Evolutionary conservation across 1,284 basidiomycete genomes (phyloP).

Genomic region (Meira miltonrushii): DNA sequence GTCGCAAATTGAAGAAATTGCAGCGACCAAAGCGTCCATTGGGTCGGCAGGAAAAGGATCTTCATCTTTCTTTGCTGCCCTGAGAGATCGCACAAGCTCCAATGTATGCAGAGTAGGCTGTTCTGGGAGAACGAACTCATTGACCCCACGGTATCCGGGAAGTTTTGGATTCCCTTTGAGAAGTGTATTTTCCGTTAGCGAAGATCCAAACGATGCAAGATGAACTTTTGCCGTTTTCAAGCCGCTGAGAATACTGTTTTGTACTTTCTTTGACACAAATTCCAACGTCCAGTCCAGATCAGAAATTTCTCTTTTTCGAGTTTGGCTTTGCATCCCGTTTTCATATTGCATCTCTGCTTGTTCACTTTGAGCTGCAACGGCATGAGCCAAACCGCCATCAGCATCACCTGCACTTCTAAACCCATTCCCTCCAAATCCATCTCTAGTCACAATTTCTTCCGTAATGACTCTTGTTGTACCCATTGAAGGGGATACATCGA

Average conservation of each 20-base stretch:
- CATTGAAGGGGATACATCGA: slow-evolving; percentile 85
- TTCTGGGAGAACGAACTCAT: slow-evolving; percentile 70
- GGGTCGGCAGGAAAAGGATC: slow-evolving; percentile 52
- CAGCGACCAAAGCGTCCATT: slow-evolving; percentile 79
- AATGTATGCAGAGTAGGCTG: slow-evolving; percentile 72
- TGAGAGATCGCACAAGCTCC: slow-evolving; percentile 63
- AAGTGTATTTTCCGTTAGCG: slow-evolving; percentile 73
- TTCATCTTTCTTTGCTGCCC: slow-evolving; percentile 23
- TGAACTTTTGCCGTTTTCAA: slow-evolving; percentile 88
- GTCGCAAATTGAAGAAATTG: slow-evolving; percentile 62
- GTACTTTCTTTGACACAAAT: slow-evolving; percentile 78
- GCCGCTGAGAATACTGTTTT: slow-evolving; percentile 82
- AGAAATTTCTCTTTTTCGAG: slow-evolving; percentile 42
- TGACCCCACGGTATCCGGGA: slow-evolving; percentile 70
- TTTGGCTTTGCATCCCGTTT: slow-evolving; percentile 59
- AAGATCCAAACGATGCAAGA: slow-evolving; percentile 69
- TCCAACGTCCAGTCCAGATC: slow-evolving; percentile 76
- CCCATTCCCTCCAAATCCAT: slow-evolving; percentile 14
- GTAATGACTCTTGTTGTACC: slow-evolving; percentile 55
- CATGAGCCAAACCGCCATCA: slow-evolving; percentile 17
- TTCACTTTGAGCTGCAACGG: neutral
- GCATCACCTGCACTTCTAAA: slow-evolving; percentile 58
- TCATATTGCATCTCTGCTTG: slow-evolving; percentile 57
- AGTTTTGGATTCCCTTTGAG: slow-evolving; percentile 54
- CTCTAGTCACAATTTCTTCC: slow-evolving; percentile 19